Percentiles rank a stretch among this genome's conserved stretches.
Conservation (phyloP, 2,329 filamentous ascomycete genomes). For the Knoxdaviesia capensis region DNA sequence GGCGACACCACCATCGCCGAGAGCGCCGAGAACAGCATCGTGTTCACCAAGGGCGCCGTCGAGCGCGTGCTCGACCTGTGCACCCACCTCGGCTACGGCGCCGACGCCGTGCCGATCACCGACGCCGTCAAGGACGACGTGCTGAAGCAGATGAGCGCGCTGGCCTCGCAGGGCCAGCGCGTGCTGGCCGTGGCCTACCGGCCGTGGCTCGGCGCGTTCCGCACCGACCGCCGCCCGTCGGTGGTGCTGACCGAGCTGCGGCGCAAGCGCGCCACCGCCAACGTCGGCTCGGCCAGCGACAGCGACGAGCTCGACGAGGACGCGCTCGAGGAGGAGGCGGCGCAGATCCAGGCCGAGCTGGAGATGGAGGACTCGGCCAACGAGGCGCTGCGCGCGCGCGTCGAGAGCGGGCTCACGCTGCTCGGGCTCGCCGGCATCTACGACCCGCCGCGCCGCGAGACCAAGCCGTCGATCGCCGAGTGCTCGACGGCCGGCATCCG, state of each 20-base stretch:
- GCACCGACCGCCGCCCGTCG: constrained; percentile 15
- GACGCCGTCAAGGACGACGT: constrained; percentile 28
- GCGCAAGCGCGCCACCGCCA: too few relatives aligned
- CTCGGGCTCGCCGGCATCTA: constrained; percentile 74
- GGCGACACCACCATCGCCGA: constrained; percentile 16
- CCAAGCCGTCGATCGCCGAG: constrained; percentile 48
- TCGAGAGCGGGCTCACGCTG: constrained; percentile 52
- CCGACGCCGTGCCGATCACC: constrained; percentile 22
- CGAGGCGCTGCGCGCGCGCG: constrained; percentile 29
- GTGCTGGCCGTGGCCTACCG: constrained; percentile 53
- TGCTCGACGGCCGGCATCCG: constrained; percentile 56
- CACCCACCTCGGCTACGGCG: constrained; percentile 22
- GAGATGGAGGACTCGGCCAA: constrained; percentile 11
- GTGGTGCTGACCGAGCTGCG: too few relatives aligned
- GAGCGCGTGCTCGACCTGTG: constrained; percentile 40
- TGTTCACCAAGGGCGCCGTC: constrained; percentile 43
- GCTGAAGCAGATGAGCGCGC: constrained; percentile 30
- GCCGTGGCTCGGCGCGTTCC: constrained; percentile 30
- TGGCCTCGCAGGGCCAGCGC: constrained; percentile 49
- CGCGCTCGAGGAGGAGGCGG: too few relatives aligned
- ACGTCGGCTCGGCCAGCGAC: too few relatives aligned
- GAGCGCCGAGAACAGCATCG: constrained; percentile 20
- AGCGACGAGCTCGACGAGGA: too few relatives aligned
- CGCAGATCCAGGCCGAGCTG: too few relatives aligned
- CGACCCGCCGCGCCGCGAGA: constrained; percentile 68